Base-by-base conservation (phyloP, 2,329 filamentous ascomycete genomes). In the Calonectria crousiana region DNA sequence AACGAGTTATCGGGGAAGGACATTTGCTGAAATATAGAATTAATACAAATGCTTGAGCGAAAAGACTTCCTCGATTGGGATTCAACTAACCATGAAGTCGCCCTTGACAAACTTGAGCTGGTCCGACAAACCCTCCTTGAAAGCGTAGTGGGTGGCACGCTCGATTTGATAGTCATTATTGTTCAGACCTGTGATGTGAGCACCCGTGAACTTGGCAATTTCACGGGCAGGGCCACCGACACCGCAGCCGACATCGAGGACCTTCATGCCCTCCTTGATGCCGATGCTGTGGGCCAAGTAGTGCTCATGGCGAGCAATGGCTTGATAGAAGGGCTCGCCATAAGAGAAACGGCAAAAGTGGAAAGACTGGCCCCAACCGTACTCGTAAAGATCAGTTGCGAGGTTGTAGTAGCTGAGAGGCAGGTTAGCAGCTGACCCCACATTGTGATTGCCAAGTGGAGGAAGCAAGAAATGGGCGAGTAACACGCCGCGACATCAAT, bases 111-210 rank as follows among this genome's bases (percentile, higher is more conserved):
- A 98, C 76, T 90, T 90, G 78, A 98, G 88, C 88, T 98, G 95
- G 82, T 95, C 86, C 1, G 93, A 90, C 67, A 98, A 88, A 67
- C 93, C 93, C 86, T 98, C 95, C 86, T 95, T 95, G 75, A 90
- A 86, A 3, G 96, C 95, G 83, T 98, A 98, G 69, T 90, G 89
- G 18, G 92, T 95, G n/a, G 96, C 96, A 78, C 97, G 95, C 84
- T 98, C 92, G 78, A 98, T 98, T 88, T 98, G 97, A 89, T 99
- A 99, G 88, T 98, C 95, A 86, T 98, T 98, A 92, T 98, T 98
- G 92, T 98, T 99, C 84, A 98, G 88, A 53, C 97, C 97, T 30
- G 95, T 93, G 76, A 98, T 91, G 81, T 98, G 95, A 80, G 92
- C 94, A 75, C 95, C 96, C 14, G 95, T 94, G 88, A 99, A 99